Evolutionary conservation across 176 grass and related monocot species (phyloP).

Genomic region (Melocanna baccifera): DNA sequence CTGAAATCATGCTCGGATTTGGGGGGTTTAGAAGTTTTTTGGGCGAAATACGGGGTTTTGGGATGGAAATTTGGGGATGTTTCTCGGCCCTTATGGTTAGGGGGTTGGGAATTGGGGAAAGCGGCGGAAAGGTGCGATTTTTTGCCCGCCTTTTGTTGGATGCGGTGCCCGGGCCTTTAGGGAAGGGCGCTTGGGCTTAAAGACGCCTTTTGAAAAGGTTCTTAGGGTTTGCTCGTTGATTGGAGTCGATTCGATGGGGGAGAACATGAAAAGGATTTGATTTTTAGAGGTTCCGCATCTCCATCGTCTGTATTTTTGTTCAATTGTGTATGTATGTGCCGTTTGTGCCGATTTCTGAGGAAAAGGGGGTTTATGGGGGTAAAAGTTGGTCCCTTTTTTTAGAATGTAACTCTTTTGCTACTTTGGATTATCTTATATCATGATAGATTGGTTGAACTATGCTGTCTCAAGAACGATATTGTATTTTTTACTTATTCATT

Average conservation of each 20-base stretch:
- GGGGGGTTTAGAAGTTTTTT: not conserved
- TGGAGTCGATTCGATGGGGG: not conserved
- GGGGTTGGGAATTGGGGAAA: constrained; percentile 36
- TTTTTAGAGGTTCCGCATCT: not conserved
- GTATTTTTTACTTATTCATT: not conserved
- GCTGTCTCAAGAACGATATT: not conserved
- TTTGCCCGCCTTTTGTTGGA: not conserved
- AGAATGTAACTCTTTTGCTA: not conserved
- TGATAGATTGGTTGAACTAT: not conserved
- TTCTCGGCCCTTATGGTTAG: not conserved
- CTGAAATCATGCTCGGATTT: constrained; percentile 29
- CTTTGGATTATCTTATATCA: not conserved
- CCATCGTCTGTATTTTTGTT: not conserved
- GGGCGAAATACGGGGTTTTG: not conserved
- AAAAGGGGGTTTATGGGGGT: not conserved
- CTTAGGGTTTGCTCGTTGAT: not conserved
- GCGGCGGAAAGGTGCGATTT: constrained; percentile 28
- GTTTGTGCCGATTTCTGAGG: not conserved
- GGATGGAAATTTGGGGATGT: not conserved
- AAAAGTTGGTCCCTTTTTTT: not conserved
- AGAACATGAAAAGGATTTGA: not conserved
- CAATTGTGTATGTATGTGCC: not conserved
- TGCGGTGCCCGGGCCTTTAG: not conserved
- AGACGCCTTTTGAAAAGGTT: not conserved
- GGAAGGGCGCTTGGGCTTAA: not conserved